A percentile compares a stretch with the other conserved stretches of the same genome.
Evolutionary conservation across 305 asterid genomes (phyloP).

Genomic region (Fraxinus angustifolia): DNA sequence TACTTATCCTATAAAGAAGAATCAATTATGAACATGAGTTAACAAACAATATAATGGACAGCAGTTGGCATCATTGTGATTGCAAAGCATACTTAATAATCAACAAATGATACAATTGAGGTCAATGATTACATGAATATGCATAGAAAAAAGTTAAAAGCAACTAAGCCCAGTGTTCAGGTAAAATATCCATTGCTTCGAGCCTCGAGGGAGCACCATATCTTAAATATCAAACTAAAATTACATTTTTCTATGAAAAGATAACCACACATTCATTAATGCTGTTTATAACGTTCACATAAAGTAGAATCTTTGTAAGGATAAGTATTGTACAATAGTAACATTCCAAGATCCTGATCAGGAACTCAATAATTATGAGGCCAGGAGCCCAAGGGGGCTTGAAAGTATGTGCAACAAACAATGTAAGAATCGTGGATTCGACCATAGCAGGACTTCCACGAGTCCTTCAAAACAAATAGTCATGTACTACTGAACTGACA

Average conservation of each 20-base stretch:
- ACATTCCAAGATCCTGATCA: neutral
- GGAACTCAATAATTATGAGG: neutral
- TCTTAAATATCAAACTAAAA: neutral
- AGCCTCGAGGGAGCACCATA: neutral
- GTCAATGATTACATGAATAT: neutral
- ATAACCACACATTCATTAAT: neutral
- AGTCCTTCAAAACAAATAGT: neutral
- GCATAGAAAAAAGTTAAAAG: neutral
- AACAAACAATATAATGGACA: neutral
- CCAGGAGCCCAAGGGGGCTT: neutral
- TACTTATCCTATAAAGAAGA: neutral
- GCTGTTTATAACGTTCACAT: neutral
- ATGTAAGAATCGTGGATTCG: neutral
- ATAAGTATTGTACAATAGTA: neutral
- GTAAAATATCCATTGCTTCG: neutral
- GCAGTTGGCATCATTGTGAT: neutral
- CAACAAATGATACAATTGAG: neutral
- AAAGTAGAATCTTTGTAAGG: neutral
- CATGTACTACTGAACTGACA: neutral
- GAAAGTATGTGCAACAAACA: neutral
- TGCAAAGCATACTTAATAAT: neutral
- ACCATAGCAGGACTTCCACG: neutral
- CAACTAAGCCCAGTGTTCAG: neutral
- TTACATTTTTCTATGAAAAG: neutral
- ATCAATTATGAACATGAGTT: neutral